phyloP scores from a whole-genome alignment of 2,329 filamentous ascomycete species.

The Arthrobotrys sphaeroides region DNA sequence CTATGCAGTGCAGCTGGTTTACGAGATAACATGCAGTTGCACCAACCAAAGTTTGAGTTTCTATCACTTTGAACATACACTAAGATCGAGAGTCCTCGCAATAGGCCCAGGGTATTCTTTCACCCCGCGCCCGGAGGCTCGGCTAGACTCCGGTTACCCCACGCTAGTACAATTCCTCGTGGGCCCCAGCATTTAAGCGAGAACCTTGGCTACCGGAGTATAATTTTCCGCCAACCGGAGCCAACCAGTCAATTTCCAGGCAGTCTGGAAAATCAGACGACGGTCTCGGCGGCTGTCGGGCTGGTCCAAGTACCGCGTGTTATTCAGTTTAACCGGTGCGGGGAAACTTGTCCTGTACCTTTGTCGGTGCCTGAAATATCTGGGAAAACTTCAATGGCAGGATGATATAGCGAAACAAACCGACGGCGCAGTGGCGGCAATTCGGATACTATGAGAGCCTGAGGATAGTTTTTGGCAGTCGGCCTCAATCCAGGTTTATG shows the following conservation, averaged over 20 bases:
- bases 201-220: slow-evolving; percentile 31
- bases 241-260: slow-evolving; percentile 12
- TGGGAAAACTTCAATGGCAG: not conserved
- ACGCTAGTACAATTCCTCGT: slow-evolving; percentile 29
- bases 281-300: slow-evolving; percentile 41
- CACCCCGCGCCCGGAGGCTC: slow-evolving; percentile 53
- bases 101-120: not conserved
- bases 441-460: not conserved
- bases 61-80: no score
- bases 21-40: no score
- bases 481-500: not conserved
- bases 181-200: slow-evolving; percentile 20
- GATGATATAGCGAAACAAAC: not conserved
- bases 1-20: no score
- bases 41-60: no score
- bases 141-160: slow-evolving; percentile 43
- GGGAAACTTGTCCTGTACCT: slow-evolving; percentile 37
- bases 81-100: not conserved
- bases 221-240: slow-evolving; percentile 53
- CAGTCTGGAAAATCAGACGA: slow-evolving; percentile 23
- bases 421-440: not conserved
- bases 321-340: slow-evolving; percentile 49
- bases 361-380: slow-evolving; percentile 14
- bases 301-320: not conserved
- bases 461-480: not conserved